Conservation (phyloP, 306 rosid species). For the Fragaria ananassa region DNA sequence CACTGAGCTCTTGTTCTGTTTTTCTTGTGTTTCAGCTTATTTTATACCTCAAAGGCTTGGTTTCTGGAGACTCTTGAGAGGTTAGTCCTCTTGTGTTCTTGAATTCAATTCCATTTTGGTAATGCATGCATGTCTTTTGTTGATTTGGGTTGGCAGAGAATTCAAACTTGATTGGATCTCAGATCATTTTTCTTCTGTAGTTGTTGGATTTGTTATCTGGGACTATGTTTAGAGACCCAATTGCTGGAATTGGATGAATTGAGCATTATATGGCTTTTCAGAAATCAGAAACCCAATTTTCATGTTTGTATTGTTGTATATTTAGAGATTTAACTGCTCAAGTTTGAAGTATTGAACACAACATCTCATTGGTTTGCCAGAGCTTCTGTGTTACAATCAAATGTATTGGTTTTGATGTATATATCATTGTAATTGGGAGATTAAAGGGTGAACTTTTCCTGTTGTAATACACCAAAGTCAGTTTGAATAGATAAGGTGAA, state of each 20-base stretch:
- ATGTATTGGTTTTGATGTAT: slow-evolving; percentile 10
- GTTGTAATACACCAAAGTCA: not conserved
- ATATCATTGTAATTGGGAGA: not conserved
- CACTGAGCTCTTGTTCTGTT: not conserved
- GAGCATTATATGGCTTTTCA: not conserved
- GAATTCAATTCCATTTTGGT: not conserved
- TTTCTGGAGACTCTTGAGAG: slow-evolving; percentile 3
- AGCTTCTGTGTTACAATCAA: not conserved
- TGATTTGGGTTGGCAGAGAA: not conserved
- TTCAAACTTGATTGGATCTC: slow-evolving; percentile 13
- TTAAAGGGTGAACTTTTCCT: not conserved
- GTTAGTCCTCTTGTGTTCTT: slow-evolving; percentile 12
- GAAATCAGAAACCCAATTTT: not conserved
- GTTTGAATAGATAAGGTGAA: not conserved
- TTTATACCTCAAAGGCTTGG: not conserved
- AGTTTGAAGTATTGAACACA: not conserved
- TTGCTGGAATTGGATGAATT: not conserved
- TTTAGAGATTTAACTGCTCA: not conserved
- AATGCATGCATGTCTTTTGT: slow-evolving; percentile 11
- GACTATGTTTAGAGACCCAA: not conserved
- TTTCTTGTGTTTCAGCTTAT: not conserved
- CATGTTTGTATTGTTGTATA: not conserved
- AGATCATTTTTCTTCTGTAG: not conserved
- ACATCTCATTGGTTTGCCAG: not conserved
- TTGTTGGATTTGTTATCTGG: slow-evolving; percentile 3